A percentile compares a stretch with the other conserved stretches of the same genome.
These are phyloP conservation scores for Picea abies DNA, from an alignment of 83 land plant species.

Conservation along the genomic window DNA sequence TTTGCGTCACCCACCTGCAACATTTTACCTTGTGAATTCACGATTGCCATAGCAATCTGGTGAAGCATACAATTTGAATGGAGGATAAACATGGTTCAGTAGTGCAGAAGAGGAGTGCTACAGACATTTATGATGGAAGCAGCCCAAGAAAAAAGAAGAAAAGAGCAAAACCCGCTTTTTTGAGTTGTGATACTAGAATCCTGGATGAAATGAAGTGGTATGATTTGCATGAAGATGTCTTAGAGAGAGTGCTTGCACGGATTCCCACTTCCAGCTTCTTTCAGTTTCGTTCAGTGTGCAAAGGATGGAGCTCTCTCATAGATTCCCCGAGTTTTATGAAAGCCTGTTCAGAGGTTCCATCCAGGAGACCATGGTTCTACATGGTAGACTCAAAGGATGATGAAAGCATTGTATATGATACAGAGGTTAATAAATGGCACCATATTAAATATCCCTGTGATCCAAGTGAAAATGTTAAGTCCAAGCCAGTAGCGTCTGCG, in stretches of 20 bases:
- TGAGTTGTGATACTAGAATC: background rate
- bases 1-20: background rate
- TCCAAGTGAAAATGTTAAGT: background rate
- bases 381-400: constrained; percentile 47
- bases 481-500: constrained; percentile 53
- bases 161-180: background rate
- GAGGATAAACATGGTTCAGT: background rate
- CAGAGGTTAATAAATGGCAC: constrained; percentile 40
- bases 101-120: constrained; percentile 1
- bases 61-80: constrained; percentile 4
- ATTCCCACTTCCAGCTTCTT: constrained; percentile 54
- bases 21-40: constrained; percentile 4
- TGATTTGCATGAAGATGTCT: constrained; percentile 52
- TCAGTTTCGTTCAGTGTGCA: constrained; percentile 58
- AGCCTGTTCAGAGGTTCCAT: constrained; percentile 48
- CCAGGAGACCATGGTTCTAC: constrained; percentile 55
- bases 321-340: constrained; percentile 42
- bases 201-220: constrained; percentile 18
- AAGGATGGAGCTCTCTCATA: constrained; percentile 50
- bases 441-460: constrained; percentile 15
- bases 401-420: constrained; percentile 37
- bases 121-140: constrained; percentile 3
- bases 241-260: constrained; percentile 57
- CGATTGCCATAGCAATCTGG: background rate
- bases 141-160: constrained; percentile 20